Conservation (phyloP, 768 basidiomycete genomes). For the Favolaschia claudopus region DNA sequence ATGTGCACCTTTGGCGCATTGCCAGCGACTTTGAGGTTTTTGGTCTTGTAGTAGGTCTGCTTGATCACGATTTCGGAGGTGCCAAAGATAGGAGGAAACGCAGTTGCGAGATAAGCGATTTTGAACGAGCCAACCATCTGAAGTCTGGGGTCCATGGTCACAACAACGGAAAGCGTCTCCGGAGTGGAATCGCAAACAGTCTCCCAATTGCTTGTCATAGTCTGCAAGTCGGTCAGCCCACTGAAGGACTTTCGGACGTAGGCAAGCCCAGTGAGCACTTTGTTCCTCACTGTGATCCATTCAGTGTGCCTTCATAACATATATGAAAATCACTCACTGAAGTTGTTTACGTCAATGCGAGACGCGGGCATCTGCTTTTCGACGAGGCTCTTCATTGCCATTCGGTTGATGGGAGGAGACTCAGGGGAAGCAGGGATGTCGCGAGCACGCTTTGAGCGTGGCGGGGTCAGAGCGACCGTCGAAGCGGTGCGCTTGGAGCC, state of each 20-base stretch:
- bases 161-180: neutral
- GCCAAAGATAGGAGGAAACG: neutral
- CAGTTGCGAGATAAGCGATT: neutral
- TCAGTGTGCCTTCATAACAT: no score
- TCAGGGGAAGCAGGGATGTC: neutral
- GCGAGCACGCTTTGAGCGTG: neutral
- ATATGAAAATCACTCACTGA: no score
- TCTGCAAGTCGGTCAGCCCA: neutral
- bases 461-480: no score
- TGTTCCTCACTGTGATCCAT: no score
- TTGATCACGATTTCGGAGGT: neutral
- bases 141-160: neutral
- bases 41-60: neutral
- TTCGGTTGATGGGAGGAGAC: no score
- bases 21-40: neutral
- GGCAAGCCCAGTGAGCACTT: no score
- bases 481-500: no score
- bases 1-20: neutral
- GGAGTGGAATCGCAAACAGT: neutral
- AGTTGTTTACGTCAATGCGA: no score
- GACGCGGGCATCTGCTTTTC: no score
- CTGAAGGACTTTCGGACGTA: no score
- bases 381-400: no score
- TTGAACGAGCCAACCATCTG: constrained; percentile 2
- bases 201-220: neutral